These are phyloP conservation scores for Metschnikowia shivogae DNA, from an alignment of 805 yeast genomes.

Conservation along the genomic window DNA sequence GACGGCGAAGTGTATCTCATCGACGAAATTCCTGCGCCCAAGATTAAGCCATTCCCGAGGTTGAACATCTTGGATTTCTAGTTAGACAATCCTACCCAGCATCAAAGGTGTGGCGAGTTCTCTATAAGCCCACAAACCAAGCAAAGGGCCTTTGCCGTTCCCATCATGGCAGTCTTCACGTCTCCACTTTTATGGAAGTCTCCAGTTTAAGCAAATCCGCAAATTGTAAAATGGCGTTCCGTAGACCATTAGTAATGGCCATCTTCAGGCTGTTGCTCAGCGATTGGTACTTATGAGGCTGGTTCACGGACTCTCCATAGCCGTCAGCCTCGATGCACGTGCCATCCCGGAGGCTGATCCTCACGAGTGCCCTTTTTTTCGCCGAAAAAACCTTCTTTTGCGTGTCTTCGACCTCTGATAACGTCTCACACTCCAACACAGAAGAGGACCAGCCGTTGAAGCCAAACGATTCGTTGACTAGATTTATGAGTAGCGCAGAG, in stretches of 20 bases:
- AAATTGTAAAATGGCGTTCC: constrained; percentile 38
- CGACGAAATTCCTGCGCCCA: constrained; percentile 73
- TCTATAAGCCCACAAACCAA: no score
- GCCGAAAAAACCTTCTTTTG: constrained; percentile 21
- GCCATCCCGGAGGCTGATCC: constrained; percentile 42
- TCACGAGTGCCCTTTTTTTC: constrained; percentile 26
- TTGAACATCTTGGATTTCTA: constrained; percentile 57
- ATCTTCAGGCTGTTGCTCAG: constrained; percentile 43
- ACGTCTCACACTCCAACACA: constrained; percentile 24
- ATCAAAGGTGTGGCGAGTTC: no score
- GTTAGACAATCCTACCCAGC: background rate
- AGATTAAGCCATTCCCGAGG: constrained; percentile 57
- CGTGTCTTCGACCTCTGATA: constrained; percentile 20
- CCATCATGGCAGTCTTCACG: no score
- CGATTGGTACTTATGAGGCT: constrained; percentile 32
- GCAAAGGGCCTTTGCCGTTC: no score
- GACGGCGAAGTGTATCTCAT: constrained; percentile 77
- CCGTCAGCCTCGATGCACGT: constrained; percentile 38
- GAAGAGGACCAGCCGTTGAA: constrained; percentile 55
- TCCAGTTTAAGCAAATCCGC: constrained; percentile 8
- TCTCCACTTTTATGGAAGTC: constrained; percentile 5
- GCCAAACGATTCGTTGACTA: constrained; percentile 53
- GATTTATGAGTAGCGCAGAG: constrained; percentile 19
- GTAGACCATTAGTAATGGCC: constrained; percentile 45
- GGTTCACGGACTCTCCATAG: constrained; percentile 29